phyloP scores from a whole-genome alignment of 2,329 filamentous ascomycete genomes.

The Drechslera avenae region DNA sequence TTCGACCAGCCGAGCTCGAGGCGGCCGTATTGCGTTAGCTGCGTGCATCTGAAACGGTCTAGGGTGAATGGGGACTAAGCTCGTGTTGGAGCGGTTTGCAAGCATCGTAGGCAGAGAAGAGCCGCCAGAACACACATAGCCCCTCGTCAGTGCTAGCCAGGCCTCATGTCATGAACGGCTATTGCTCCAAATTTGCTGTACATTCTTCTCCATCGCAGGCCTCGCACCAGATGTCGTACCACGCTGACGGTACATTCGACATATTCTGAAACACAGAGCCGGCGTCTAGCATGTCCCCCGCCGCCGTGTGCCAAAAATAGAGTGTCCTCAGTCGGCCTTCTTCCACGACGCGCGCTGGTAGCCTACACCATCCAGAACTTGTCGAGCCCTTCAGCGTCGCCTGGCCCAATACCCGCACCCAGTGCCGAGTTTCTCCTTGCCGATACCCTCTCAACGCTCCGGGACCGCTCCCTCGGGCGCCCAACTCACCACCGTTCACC shows the following conservation, averaged over 20 bases:
- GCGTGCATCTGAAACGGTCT: slow-evolving; percentile 21
- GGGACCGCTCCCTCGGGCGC: slow-evolving; percentile 14
- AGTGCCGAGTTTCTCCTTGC: slow-evolving; percentile 11
- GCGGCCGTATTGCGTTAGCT: slow-evolving; percentile 8
- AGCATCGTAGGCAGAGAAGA: slow-evolving; percentile 20
- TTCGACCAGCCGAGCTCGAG: slow-evolving; percentile 1
- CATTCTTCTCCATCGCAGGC: not conserved
- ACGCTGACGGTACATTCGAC: slow-evolving; percentile 20
- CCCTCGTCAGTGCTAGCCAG: slow-evolving; percentile 20
- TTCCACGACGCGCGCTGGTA: slow-evolving; percentile 21
- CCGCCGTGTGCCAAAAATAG: slow-evolving; percentile 38
- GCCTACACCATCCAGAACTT: slow-evolving; percentile 6
- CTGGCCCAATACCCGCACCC: slow-evolving; percentile 9
- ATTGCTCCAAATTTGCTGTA: not conserved
- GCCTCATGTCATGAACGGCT: slow-evolving; percentile 12
- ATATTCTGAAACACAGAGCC: slow-evolving; percentile 37
- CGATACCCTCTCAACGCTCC: slow-evolving; percentile 17
- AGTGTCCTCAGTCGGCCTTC: slow-evolving; percentile 21
- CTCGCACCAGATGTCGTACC: slow-evolving; percentile 2
- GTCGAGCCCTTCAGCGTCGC: slow-evolving; percentile 13
- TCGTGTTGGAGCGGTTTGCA: slow-evolving; percentile 18
- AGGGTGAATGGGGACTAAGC: slow-evolving; percentile 26
- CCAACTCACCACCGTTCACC: slow-evolving; percentile 36
- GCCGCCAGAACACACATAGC: slow-evolving; percentile 21
- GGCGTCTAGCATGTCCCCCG: slow-evolving; percentile 32